Base-by-base conservation (phyloP, 495 filamentous ascomycete species). In the Rusavskia elegans region DNA sequence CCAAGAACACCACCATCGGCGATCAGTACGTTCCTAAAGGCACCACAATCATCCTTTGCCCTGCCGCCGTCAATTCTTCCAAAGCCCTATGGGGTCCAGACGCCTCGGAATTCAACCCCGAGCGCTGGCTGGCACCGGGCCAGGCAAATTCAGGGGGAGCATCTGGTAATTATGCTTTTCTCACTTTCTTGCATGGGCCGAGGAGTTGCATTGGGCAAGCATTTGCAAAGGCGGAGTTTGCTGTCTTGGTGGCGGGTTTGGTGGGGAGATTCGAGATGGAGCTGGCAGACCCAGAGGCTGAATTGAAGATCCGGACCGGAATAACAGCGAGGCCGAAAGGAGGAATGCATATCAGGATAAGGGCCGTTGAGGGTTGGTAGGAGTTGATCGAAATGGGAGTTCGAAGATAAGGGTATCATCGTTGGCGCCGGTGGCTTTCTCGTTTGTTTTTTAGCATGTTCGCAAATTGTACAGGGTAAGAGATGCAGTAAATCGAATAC, bases 181-280 rank as follows among this genome's bases (percentile, higher is more conserved):
- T 94, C 57, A 89, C 87, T 0, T 95, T 95, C 63, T 77, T 85
- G 46, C 78, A 87, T 54, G 89, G 89, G 0, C 87, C 88, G 3
- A 70, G 87, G 17, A 76, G 81, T 36, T 95, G 88, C 59, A 88
- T 95, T 40, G 88, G 88, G 19, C 72, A 78, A 64, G 72, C 72
- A 2, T 98, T 98, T 67, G 84, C 89, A 0, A 84, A 80, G 65
- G 71, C 79, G 0, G 92, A 96, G 71, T 85, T 93, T 63, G 85
- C 84, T 8, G 87, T 80, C 60, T 66, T 95, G 57, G 54, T 98
- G 46, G 89, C 87, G 49, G 74, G 76, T 3, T 73, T 81, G 67
- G 78, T 90, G 19, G 87, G 87, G 14, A 71, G 75, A 39, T 93
- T 75, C 21, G 71, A 81, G 57, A 77, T 87, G 58, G 73, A 77